Percentiles rank a stretch among this genome's conserved stretches.
Evolutionary conservation across 371 early-diverging fungal genomes (phyloP).

Genomic region (Mucor circinelloides): DNA sequence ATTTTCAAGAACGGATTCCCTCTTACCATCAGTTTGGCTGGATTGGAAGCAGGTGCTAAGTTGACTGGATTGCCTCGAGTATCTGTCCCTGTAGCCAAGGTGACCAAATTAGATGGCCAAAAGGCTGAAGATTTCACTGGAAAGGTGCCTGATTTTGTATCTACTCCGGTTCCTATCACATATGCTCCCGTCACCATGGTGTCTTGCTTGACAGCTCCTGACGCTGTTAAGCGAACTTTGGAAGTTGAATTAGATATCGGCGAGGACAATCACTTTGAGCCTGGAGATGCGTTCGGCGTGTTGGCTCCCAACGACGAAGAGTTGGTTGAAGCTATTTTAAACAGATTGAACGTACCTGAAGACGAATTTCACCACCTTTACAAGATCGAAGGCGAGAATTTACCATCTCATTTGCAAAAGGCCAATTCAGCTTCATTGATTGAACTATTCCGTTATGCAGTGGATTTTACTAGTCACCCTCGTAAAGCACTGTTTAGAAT

Average conservation of each 20-base stretch:
- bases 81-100: slow-evolving; percentile 54
- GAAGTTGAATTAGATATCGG: slow-evolving; percentile 69
- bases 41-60: slow-evolving; percentile 52
- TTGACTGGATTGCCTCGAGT: slow-evolving; percentile 70
- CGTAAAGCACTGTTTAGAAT: slow-evolving; percentile 82
- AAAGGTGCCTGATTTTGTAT: slow-evolving; percentile 41
- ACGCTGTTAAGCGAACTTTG: slow-evolving; percentile 77
- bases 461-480: slow-evolving; percentile 76
- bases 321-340: slow-evolving; percentile 58
- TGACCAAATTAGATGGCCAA: slow-evolving; percentile 18
- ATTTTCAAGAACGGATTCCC: slow-evolving; percentile 26
- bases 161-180: slow-evolving; percentile 48
- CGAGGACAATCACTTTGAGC: slow-evolving; percentile 58
- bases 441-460: slow-evolving; percentile 66
- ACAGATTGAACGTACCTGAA: slow-evolving; percentile 39
- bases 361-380: slow-evolving; percentile 42
- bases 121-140: not conserved
- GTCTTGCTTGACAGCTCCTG: slow-evolving; percentile 54
- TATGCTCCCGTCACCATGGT: slow-evolving; percentile 51
- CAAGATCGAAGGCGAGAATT: slow-evolving; percentile 45
- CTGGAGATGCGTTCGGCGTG: slow-evolving; percentile 91
- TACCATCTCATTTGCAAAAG: slow-evolving; percentile 68
- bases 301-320: slow-evolving; percentile 75
- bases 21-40: slow-evolving; percentile 53
- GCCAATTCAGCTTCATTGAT: slow-evolving; percentile 49